phyloP scores from a whole-genome alignment of 2,329 filamentous ascomycete genomes.

The Fusarium mangiferae region DNA sequence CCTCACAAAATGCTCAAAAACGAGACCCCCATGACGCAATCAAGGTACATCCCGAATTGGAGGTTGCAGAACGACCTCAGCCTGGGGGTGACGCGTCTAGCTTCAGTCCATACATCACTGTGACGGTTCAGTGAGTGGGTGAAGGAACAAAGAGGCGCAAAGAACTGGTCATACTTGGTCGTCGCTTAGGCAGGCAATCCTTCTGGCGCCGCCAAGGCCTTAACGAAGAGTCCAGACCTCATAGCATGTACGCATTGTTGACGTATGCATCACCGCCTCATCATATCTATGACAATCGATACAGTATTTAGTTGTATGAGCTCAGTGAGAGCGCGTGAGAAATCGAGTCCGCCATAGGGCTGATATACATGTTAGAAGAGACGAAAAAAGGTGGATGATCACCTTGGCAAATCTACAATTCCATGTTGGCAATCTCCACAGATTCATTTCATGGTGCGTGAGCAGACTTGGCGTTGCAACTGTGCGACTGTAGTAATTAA shows the following conservation, averaged over 20 bases:
- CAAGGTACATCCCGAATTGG: neutral
- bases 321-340: neutral
- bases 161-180: neutral
- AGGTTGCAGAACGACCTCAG: neutral
- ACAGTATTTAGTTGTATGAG: neutral
- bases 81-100: neutral
- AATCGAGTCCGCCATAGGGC: neutral
- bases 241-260: neutral
- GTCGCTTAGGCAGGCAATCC: neutral
- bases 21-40: no score
- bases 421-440: conserved; percentile 2
- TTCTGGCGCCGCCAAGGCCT: neutral
- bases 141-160: neutral
- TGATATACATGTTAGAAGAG: neutral
- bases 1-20: no score
- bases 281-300: neutral
- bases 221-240: neutral
- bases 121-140: neutral
- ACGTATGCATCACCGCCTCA: neutral
- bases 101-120: neutral
- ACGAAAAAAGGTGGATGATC: neutral
- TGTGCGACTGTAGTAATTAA: neutral
- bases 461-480: neutral
- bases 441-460: neutral
- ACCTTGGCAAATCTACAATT: conserved; percentile 3